Conservation (phyloP, 2,329 filamentous ascomycete genomes). For the Penicillium sp. region DNA sequence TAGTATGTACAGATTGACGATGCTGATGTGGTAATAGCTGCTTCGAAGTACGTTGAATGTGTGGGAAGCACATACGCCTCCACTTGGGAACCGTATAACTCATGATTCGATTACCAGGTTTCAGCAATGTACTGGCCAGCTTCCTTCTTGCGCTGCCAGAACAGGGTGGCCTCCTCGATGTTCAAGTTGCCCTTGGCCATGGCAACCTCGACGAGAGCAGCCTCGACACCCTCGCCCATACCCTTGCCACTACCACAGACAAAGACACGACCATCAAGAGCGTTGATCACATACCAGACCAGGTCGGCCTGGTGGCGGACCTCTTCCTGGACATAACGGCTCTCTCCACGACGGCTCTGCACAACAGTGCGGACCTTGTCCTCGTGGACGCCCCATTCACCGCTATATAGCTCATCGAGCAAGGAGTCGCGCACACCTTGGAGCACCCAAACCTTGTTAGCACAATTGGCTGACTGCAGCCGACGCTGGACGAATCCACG, state of each 20-base stretch:
- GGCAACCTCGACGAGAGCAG: constrained; percentile 81
- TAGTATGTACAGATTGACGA: not conserved
- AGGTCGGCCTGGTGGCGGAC: constrained; percentile 86
- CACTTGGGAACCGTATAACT: not conserved
- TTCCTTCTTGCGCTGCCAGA: constrained; percentile 89
- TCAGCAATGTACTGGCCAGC: constrained; percentile 89
- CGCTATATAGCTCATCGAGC: constrained; percentile 92
- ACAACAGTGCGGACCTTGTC: constrained; percentile 80
- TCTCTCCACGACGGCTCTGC: constrained; percentile 71
- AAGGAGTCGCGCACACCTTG: constrained; percentile 92
- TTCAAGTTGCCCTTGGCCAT: constrained; percentile 90
- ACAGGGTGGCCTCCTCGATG: constrained; percentile 74
- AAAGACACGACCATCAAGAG: constrained; percentile 92
- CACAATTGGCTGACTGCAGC: constrained; percentile 89
- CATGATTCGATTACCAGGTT: constrained; percentile 31
- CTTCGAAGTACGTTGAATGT: not conserved
- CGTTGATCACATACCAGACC: constrained; percentile 98
- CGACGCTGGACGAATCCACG: constrained; percentile 94
- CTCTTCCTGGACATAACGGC: constrained; percentile 94
- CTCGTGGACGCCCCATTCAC: constrained; percentile 93
- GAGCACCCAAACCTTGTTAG: constrained; percentile 96
- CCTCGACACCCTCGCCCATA: constrained; percentile 96
- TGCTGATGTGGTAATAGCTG: not conserved
- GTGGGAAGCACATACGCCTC: not conserved
- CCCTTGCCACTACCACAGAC: constrained; percentile 94